Conservation (phyloP, 1,139 yeast genomes). For the Ogataea hybrid region DNA sequence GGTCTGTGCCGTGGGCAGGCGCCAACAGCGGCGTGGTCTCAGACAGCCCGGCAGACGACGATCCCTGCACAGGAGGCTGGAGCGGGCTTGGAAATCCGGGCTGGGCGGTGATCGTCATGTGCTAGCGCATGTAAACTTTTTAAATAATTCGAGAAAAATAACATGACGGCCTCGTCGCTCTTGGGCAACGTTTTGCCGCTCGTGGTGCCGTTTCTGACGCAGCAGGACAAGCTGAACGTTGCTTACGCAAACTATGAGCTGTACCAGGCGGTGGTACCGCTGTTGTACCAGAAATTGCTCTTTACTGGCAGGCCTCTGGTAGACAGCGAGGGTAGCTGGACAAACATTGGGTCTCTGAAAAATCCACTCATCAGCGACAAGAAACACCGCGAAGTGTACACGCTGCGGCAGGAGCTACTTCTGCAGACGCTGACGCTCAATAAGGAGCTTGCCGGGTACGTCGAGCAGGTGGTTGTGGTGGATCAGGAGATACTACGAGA, state of each 20-base stretch:
- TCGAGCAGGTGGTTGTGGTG: conserved; percentile 24
- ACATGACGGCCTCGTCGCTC: conserved; percentile 3
- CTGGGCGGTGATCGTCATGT: background rate
- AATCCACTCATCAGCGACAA: conserved; percentile 26
- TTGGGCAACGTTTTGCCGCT: conserved; percentile 12
- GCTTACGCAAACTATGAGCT: conserved; percentile 26
- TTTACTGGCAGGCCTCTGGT: conserved; percentile 22
- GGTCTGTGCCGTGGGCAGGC: background rate
- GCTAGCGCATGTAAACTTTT: background rate
- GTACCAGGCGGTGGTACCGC: conserved; percentile 26
- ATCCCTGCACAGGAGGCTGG: background rate
- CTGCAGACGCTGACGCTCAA: conserved; percentile 29
- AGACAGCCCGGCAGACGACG: background rate
- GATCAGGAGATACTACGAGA: conserved; percentile 12
- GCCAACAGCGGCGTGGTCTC: conserved; percentile 9
- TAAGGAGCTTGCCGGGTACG: conserved; percentile 21
- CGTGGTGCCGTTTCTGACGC: conserved; percentile 27
- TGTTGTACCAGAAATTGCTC: conserved; percentile 28
- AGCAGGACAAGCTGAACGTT: conserved; percentile 28
- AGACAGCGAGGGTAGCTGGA: conserved; percentile 21
- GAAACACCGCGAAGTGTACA: conserved; percentile 21
- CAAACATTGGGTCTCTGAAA: conserved; percentile 27
- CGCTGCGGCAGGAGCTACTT: conserved; percentile 29
- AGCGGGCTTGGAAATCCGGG: background rate
- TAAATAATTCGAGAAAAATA: background rate